Percentiles rank a stretch among this genome's conserved stretches.
These are phyloP conservation scores for Lachnellula cervina DNA, from an alignment of 2,329 filamentous ascomycete species.

Conservation along the genomic window DNA sequence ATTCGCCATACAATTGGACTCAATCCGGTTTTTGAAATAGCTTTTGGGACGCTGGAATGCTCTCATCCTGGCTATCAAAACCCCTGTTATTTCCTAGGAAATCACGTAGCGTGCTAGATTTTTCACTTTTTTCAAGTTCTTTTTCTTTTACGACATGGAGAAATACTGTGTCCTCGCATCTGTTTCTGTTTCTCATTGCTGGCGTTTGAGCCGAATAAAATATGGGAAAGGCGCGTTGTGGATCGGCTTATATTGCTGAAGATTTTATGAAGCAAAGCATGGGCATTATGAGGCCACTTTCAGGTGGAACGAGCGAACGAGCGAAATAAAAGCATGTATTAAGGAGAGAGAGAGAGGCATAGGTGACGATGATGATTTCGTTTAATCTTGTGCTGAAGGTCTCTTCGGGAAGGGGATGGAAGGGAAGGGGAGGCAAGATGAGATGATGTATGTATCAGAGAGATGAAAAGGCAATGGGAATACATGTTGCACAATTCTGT, in stretches of 20 bases:
- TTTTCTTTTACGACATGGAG: conserved; percentile 2
- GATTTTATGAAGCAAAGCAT: conserved; percentile 2
- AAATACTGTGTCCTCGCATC: not conserved
- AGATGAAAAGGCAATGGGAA: not conserved
- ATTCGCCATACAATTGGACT: conserved; percentile 14
- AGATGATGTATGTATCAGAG: not conserved
- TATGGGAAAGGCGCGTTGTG: not conserved
- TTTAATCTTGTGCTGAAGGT: not conserved
- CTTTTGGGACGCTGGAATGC: conserved; percentile 30
- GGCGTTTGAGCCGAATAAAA: conserved; percentile 19
- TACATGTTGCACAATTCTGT: not conserved
- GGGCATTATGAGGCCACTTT: conserved; percentile 3
- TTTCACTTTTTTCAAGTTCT: conserved; percentile 14
- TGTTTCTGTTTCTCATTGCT: conserved; percentile 15
- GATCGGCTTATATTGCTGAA: conserved; percentile 4
- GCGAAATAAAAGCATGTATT: not conserved
- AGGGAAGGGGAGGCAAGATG: too few relatives aligned
- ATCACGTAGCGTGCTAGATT: conserved; percentile 6
- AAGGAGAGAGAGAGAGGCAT: not conserved
- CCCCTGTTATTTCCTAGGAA: conserved; percentile 5
- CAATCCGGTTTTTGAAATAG: conserved; percentile 7
- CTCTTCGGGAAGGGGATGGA: not conserved
- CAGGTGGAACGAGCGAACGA: conserved; percentile 3
- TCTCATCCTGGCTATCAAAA: conserved; percentile 19
- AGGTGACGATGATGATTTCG: not conserved